Evolutionary conservation across 176 grass and related monocot genomes (phyloP).

Genomic region (Triticum turgidum): DNA sequence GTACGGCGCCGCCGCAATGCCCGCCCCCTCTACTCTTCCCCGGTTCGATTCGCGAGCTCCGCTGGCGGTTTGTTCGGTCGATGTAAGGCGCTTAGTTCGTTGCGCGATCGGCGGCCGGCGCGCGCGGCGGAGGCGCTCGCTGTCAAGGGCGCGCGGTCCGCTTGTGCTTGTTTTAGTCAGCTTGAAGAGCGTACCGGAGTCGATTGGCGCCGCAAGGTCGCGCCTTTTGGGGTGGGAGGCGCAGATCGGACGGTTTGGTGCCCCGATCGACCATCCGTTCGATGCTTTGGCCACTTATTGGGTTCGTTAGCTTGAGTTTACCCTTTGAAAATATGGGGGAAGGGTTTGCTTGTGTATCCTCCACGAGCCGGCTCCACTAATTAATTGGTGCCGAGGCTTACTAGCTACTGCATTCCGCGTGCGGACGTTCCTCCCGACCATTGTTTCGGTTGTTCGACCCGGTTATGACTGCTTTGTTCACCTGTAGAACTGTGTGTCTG

Average conservation of each 20-base stretch:
- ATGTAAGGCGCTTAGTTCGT: not conserved
- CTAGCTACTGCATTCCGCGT: not conserved
- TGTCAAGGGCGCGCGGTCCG: not conserved
- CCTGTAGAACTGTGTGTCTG: not conserved
- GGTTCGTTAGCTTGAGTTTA: no score
- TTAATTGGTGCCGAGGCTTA: not conserved
- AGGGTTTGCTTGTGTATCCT: not conserved
- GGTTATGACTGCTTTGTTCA: not conserved
- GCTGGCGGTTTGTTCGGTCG: not conserved
- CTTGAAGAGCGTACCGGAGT: not conserved
- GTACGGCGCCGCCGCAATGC: not conserved
- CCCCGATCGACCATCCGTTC: not conserved
- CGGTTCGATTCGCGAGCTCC: not conserved
- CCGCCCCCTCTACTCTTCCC: not conserved
- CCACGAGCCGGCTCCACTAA: not conserved
- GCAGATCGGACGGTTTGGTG: not conserved
- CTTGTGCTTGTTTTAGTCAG: no score
- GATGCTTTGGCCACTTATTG: not conserved
- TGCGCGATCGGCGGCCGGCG: not conserved
- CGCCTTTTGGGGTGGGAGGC: not conserved
- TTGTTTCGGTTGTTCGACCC: not conserved
- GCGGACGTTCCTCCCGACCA: not conserved
- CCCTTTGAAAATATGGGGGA: not conserved
- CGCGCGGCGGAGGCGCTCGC: not conserved
- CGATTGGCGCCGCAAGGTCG: not conserved